Base-by-base conservation (phyloP, 176 grass and related monocot species). In the Raddia distichophylla region DNA sequence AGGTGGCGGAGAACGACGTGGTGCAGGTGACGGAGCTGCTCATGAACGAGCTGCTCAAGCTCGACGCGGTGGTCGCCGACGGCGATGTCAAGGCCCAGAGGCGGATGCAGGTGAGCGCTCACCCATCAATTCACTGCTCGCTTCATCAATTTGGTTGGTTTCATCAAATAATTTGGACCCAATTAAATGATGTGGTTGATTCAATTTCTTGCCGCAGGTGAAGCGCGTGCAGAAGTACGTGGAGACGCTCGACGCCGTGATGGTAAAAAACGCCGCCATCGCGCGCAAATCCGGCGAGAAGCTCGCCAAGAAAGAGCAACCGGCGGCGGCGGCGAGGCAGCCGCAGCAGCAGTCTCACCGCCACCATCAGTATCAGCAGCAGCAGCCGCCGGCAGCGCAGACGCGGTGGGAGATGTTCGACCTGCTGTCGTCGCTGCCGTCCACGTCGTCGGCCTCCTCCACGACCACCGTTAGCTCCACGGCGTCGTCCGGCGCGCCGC, bases 181-280 rank as follows among this genome's bases (percentile, higher is more conserved):
- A 10, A 10, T 64, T 46, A 40, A 56, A 67, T 76, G 71, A 0
- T 3, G 49, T 16, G 45, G 6, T 57, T 42, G 4, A 61, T 63
- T 16, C 47, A 55, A 74, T 22, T 61, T 73, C 69, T 17, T 54
- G 58, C 8, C 80, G 70, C 76, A 98, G 95, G 93, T 95, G 71
- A 95, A 91, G 83, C 86, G 95, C 75, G 95, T 98, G 70, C 93
- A 95, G 83, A 98, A 88, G 81, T 98, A 90, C 72, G 95, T 98
- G 65, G 95, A 98, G 83, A 79, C 79, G 48, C 95, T 98, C 27
- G 95, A 98, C 84, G 84, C 82, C 0, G 90, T 98, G 17, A 86
- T 79, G 71, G 86, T 53, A 46, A 95, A 88, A 87, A 98, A 98
- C 84, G 84, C 86, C 43, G 32, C 42, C 74, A 78, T 90, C 68